Evolutionary conservation across 202 grass and related monocot genomes (phyloP).

Genomic region (Dendrocalamus latiflorus): DNA sequence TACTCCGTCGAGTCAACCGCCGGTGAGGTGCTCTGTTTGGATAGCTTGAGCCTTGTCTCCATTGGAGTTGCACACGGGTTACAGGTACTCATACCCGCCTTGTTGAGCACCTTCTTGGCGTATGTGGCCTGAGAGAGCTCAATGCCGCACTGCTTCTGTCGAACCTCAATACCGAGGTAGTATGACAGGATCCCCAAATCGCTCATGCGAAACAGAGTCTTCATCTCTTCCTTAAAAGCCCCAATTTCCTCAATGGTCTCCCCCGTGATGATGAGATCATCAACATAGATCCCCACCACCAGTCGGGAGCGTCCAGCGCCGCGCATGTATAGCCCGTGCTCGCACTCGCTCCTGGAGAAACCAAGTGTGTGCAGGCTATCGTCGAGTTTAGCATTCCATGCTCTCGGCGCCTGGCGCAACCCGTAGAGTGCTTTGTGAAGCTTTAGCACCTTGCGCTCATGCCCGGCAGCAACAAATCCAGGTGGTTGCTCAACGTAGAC

Average conservation of each 20-base stretch:
- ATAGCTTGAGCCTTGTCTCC: neutral
- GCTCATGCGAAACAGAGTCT: neutral
- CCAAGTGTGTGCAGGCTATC: neutral
- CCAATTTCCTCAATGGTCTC: neutral
- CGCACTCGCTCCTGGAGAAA: neutral
- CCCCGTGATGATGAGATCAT: neutral
- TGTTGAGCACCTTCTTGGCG: neutral
- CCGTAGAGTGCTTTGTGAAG: neutral
- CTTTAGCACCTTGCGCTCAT: too few species aligned
- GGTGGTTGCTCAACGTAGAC: neutral
- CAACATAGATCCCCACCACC: neutral
- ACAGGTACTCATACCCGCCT: neutral
- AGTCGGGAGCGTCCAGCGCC: neutral
- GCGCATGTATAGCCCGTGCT: neutral
- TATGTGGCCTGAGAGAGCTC: too few species aligned
- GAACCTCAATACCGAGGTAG: neutral
- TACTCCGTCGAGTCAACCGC: neutral
- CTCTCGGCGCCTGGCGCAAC: too few species aligned
- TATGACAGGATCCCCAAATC: too few species aligned
- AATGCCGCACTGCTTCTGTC: too few species aligned
- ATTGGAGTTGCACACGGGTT: neutral
- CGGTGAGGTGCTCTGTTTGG: neutral
- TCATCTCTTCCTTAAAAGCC: neutral
- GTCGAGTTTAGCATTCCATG: neutral
- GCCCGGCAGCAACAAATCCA: neutral